Percentiles rank a stretch among this genome's conserved stretches.
phyloP scores from a whole-genome alignment of 2,329 filamentous ascomycete genomes.

The Basipetospora sp. region DNA sequence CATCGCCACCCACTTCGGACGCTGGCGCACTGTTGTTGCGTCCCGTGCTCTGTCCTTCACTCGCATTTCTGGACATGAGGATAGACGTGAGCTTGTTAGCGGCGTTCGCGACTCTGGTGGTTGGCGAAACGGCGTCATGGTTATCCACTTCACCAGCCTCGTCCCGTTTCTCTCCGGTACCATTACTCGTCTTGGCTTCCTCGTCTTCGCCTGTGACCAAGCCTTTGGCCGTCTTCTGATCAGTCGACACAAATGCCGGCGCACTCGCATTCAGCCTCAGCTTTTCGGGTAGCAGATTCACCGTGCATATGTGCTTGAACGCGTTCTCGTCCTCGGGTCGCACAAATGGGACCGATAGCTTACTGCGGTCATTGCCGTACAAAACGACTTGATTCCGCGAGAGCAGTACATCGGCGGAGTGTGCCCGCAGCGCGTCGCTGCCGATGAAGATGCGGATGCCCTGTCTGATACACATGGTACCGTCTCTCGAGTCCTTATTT shows the following conservation, averaged over 20 bases:
- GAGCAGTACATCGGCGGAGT: slow-evolving; percentile 81
- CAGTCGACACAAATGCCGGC: slow-evolving; percentile 26
- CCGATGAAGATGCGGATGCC: slow-evolving; percentile 76
- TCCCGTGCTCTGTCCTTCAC: slow-evolving; percentile 9
- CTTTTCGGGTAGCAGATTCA: slow-evolving; percentile 37
- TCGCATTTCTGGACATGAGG: background rate
- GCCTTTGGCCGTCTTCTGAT: slow-evolving; percentile 15
- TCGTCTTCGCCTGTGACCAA: slow-evolving; percentile 3
- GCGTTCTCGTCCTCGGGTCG: slow-evolving; percentile 72
- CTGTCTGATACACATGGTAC: slow-evolving; percentile 21
- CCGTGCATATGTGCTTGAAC: slow-evolving; percentile 64
- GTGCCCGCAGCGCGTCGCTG: slow-evolving; percentile 70
- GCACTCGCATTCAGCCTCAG: slow-evolving; percentile 38
- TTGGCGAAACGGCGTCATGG: slow-evolving; percentile 4
- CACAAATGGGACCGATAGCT: slow-evolving; percentile 79
- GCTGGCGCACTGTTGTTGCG: too few relatives aligned
- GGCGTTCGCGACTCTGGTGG: slow-evolving; percentile 2
- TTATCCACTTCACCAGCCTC: background rate
- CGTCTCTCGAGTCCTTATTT: slow-evolving; percentile 38
- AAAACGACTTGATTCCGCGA: slow-evolving; percentile 82
- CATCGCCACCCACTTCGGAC: too few relatives aligned
- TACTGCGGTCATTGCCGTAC: slow-evolving; percentile 73
- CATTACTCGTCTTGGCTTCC: slow-evolving; percentile 3
- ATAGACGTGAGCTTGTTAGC: slow-evolving; percentile 1
- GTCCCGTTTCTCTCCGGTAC: background rate